Base-by-base conservation (phyloP, 768 basidiomycete species). In the Trametes cinnabarina region DNA sequence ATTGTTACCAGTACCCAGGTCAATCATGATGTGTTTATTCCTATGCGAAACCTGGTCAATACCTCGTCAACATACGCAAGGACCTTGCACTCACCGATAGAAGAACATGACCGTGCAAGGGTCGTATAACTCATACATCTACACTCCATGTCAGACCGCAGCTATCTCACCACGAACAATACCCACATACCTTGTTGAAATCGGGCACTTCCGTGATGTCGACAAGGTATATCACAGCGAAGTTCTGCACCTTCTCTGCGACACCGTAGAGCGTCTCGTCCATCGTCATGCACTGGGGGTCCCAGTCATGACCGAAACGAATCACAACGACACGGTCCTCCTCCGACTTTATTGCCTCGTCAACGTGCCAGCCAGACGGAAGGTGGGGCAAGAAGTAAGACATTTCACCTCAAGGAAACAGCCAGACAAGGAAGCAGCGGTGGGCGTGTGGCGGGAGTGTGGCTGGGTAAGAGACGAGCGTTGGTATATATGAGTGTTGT, bases 11-110 rank as follows among this genome's bases (percentile, higher is more conserved):
- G 95, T 98, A n/a, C 94, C 95, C 63, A 98, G 76, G 83, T 98
- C 97, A 68, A 99, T 98, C 96, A 98, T 98, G 76, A 98, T 98
- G 71, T 98, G 97, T 71, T 98, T 97, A 73, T 96, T 96, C 41
- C 95, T 96, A 66, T 5, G 57, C 50, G 63, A 65, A 60, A 51
- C 23, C 17, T 26, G 25, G 6, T 60, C 47, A 54, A 50, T 48
- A 19, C 7, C n/a, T 17, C 10, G 4, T 3, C 12, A 4, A 5
- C 7, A 1, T 37, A 47, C 10, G 26, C 7, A 14, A 15, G 37
- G 17, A 9, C 15, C 19, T 10, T 7, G 23, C 11, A 28, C 37
- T 67, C 65, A 95, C 94, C 94, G 87, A 74, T 96, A 97, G 78
- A 97, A 96, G 80, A 97, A 96, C 94, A 96, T 97, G 64, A 96